Percentiles rank a stretch among this genome's conserved stretches.
phyloP scores from a whole-genome alignment of 2,329 filamentous ascomycete genomes.

The Cephalotrichum gorgonifer region DNA sequence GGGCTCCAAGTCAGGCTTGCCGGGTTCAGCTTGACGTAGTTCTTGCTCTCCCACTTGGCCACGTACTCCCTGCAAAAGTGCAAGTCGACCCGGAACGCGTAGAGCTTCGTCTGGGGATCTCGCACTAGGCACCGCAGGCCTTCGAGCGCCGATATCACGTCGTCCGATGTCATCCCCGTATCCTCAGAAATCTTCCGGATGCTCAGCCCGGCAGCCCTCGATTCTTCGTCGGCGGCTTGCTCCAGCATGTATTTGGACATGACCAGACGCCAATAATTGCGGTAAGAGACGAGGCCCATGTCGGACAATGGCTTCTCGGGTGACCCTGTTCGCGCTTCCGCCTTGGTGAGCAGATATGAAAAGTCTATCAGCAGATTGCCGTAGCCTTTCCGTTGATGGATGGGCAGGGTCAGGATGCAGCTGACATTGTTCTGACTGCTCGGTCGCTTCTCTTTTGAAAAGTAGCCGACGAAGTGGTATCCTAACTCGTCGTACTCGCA shows the following conservation, averaged over 20 bases:
- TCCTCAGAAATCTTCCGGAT: slow-evolving; percentile 68
- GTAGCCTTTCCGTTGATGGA: slow-evolving; percentile 94
- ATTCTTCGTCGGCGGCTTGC: slow-evolving; percentile 18
- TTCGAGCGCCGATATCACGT: slow-evolving; percentile 89
- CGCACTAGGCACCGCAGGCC: slow-evolving; percentile 80
- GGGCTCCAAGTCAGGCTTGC: slow-evolving; percentile 86
- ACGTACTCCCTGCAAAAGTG: slow-evolving; percentile 82
- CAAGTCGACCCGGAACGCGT: slow-evolving; percentile 80
- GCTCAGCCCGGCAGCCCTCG: slow-evolving; percentile 32
- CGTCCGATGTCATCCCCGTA: slow-evolving; percentile 91
- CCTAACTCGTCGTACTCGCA: slow-evolving; percentile 86
- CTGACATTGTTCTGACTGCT: slow-evolving; percentile 96
- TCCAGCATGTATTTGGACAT: slow-evolving; percentile 75
- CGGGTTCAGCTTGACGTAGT: slow-evolving; percentile 75
- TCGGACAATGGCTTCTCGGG: slow-evolving; percentile 96
- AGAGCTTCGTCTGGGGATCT: slow-evolving; percentile 78
- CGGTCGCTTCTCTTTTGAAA: slow-evolving; percentile 94
- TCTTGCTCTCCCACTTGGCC: slow-evolving; percentile 78
- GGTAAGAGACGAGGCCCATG: slow-evolving; percentile 94
- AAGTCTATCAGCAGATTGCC: slow-evolving; percentile 96
- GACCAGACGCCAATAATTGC: slow-evolving; percentile 91
- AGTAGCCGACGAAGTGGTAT: slow-evolving; percentile 98
- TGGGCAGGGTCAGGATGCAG: slow-evolving; percentile 90
- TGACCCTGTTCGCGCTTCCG: slow-evolving; percentile 88
- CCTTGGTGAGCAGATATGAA: slow-evolving; percentile 88